Evolutionary conservation across 495 filamentous ascomycete genomes (phyloP).

Genomic region (Penicillium taxi): DNA sequence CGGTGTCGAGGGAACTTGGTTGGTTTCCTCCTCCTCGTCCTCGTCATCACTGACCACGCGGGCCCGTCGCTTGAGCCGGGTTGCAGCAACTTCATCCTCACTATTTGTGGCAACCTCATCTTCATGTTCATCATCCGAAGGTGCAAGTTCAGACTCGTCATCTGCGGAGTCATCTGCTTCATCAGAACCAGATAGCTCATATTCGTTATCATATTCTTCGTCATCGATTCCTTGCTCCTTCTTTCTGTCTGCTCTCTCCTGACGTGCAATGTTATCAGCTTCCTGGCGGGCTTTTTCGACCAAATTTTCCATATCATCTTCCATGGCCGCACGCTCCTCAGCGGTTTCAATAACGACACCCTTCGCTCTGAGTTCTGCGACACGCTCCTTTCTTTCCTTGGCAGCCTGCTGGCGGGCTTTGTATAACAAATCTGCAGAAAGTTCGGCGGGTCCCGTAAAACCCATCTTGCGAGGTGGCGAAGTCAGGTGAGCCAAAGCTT

Average conservation of each 20-base stretch:
- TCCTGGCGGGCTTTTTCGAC: conserved; percentile 77
- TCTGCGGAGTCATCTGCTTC: conserved; percentile 27
- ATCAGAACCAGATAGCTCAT: conserved; percentile 46
- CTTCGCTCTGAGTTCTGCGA: conserved; percentile 66
- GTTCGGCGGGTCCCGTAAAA: conserved; percentile 58
- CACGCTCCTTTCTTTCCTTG: conserved; percentile 65
- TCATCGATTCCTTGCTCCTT: conserved; percentile 45
- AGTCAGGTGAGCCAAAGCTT: conserved; percentile 67
- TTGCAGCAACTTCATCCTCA: conserved; percentile 17
- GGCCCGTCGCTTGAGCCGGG: conserved; percentile 31
- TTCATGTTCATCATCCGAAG: conserved; percentile 25
- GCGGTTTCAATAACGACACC: conserved; percentile 78
- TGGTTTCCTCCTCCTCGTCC: conserved; percentile 38
- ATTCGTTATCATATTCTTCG: conserved; percentile 53
- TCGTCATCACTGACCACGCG: conserved; percentile 46
- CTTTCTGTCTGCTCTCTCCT: conserved; percentile 64
- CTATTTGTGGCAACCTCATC: conserved; percentile 16
- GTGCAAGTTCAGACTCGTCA: conserved; percentile 26
- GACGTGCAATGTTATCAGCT: conserved; percentile 66
- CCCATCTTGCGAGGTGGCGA: conserved; percentile 47
- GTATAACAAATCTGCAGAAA: conserved; percentile 58
- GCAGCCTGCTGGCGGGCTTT: conserved; percentile 74
- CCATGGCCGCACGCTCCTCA: conserved; percentile 75
- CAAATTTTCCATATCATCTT: conserved; percentile 76
- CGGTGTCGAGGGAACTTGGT: conserved; percentile 27